These are phyloP conservation scores for Bruguiera hainesii DNA, from an alignment of 441 rosid species.

Conservation along the genomic window DNA sequence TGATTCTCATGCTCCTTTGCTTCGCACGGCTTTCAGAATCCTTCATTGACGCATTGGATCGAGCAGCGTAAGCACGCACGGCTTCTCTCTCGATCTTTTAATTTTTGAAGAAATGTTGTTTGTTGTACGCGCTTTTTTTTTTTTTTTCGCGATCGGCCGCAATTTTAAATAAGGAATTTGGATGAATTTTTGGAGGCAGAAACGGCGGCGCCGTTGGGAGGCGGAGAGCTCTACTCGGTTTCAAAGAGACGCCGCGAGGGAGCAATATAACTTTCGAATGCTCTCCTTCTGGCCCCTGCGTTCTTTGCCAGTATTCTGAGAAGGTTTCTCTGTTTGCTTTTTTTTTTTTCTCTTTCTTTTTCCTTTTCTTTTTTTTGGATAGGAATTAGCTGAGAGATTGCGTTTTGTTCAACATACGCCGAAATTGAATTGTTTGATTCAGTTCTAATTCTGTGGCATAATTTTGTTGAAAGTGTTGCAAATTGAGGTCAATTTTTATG, in stretches of 20 bases:
- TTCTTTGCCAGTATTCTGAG: conserved; percentile 65
- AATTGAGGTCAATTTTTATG: no score
- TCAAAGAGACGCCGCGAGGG: conserved; percentile 63
- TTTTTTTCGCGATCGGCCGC: neutral
- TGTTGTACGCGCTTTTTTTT: neutral
- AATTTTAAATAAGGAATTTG: neutral
- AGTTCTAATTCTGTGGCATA: no score
- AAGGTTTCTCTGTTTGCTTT: conserved; percentile 30
- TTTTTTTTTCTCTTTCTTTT: neutral
- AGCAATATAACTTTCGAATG: conserved; percentile 67
- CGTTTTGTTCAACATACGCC: no score
- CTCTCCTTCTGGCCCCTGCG: conserved; percentile 89
- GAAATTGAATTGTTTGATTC: no score
- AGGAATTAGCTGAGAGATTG: no score
- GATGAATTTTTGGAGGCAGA: conserved; percentile 1
- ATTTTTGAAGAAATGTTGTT: neutral
- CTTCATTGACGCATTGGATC: neutral
- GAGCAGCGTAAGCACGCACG: neutral
- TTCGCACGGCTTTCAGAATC: neutral
- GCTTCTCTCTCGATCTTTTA: neutral
- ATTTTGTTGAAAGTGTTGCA: no score
- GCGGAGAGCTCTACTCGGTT: conserved; percentile 51
- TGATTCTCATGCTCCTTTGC: neutral
- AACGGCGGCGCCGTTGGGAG: conserved; percentile 29
- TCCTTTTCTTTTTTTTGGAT: neutral